Conservation (phyloP, 176 grass and related monocot species). For the Areca catechu region DNA sequence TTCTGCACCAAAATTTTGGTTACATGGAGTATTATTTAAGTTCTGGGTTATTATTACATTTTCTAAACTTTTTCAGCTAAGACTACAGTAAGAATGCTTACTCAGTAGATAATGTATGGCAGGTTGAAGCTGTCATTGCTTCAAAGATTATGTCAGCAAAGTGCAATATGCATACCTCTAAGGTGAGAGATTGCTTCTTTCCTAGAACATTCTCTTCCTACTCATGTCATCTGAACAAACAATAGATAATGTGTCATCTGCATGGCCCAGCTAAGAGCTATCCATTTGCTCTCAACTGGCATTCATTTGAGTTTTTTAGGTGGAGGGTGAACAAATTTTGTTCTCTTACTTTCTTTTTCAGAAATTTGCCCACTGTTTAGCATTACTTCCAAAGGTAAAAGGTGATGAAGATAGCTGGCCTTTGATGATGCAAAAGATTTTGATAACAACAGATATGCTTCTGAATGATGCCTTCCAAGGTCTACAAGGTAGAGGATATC, state of each 20-base stretch:
- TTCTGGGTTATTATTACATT: too few species aligned
- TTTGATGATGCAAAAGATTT: slow-evolving; percentile 64
- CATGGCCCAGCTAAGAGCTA: too few species aligned
- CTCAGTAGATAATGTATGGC: background rate
- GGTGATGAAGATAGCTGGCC: slow-evolving; percentile 62
- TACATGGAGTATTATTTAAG: too few species aligned
- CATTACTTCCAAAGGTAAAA: slow-evolving; percentile 57
- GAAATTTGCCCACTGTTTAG: slow-evolving; percentile 54
- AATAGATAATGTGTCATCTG: too few species aligned
- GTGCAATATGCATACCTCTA: slow-evolving; percentile 41
- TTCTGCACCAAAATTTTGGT: too few species aligned
- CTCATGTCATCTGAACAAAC: background rate
- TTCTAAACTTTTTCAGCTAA: too few species aligned
- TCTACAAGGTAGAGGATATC: slow-evolving; percentile 44
- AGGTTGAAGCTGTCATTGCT: slow-evolving; percentile 68
- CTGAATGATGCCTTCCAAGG: slow-evolving; percentile 66
- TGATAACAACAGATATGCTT: slow-evolving; percentile 60
- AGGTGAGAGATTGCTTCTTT: slow-evolving; percentile 32
- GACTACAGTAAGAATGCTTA: slow-evolving; percentile 2
- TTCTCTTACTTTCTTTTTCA: slow-evolving; percentile 24
- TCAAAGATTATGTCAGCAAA: slow-evolving; percentile 44
- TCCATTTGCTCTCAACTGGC: background rate
- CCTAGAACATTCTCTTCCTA: background rate
- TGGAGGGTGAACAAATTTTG: background rate
- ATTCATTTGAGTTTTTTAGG: background rate